These are phyloP conservation scores for Phytopythium delawarense DNA, from an alignment of 352 stramenopile species.

Conservation along the genomic window DNA sequence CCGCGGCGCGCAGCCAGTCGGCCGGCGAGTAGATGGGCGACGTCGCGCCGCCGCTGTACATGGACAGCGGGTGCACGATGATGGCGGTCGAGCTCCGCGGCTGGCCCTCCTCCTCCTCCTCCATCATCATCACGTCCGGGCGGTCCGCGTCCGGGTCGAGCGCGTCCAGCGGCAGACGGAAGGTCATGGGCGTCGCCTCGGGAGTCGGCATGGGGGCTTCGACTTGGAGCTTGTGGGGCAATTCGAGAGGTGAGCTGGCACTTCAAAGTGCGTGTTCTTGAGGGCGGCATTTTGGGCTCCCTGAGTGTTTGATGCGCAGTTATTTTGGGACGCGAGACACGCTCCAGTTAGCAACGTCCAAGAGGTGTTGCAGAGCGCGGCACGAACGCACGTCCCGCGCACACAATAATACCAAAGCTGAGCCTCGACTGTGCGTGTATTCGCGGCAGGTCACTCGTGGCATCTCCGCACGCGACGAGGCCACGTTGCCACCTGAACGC, in stretches of 20 bases:
- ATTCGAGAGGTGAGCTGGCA: not conserved
- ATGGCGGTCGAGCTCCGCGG: slow-evolving; percentile 26
- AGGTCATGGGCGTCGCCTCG: slow-evolving; percentile 7
- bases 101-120: not conserved
- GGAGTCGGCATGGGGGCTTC: not conserved
- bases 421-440: too few relatives aligned
- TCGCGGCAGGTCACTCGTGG: too few relatives aligned
- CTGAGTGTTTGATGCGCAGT: not conserved
- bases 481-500: too few relatives aligned
- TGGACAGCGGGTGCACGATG: slow-evolving; percentile 67
- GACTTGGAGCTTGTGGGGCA: not conserved
- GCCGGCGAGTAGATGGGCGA: slow-evolving; percentile 27
- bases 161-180: slow-evolving; percentile 5
- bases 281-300: not conserved
- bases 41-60: slow-evolving; percentile 22
- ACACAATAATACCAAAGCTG: too few relatives aligned
- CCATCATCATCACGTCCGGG: too few relatives aligned
- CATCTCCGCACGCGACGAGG: too few relatives aligned
- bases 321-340: not conserved
- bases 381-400: too few relatives aligned
- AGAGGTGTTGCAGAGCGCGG: too few relatives aligned
- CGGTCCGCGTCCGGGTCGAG: not conserved
- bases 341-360: too few relatives aligned
- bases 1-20: slow-evolving; percentile 31
- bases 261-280: not conserved